phyloP scores from a whole-genome alignment of 345 rosid genomes.

The Lumnitzera littorea region DNA sequence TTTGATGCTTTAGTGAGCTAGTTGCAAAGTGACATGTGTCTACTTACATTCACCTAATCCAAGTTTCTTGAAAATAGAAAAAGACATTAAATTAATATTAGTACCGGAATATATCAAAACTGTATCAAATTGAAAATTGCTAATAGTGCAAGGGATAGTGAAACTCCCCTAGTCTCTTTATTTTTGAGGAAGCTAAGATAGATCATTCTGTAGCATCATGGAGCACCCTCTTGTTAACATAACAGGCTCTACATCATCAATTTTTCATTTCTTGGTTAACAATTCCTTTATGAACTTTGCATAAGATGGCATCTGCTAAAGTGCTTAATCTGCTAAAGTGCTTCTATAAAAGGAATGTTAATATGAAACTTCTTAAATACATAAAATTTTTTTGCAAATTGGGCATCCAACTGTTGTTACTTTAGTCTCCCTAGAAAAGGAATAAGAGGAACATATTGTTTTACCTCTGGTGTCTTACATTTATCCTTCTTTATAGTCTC shows the following conservation, averaged over 20 bases:
- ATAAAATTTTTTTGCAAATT: background rate
- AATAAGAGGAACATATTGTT: background rate
- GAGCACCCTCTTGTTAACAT: background rate
- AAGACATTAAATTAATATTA: background rate
- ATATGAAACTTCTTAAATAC: background rate
- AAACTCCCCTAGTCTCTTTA: background rate
- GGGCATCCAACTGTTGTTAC: background rate
- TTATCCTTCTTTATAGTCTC: background rate
- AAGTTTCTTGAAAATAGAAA: background rate
- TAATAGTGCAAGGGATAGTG: background rate
- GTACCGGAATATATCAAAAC: background rate
- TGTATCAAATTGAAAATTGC: background rate
- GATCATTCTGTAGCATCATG: background rate
- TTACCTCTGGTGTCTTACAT: background rate
- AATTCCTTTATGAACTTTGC: background rate
- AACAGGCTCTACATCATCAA: background rate
- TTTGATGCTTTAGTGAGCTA: background rate
- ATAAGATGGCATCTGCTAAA: background rate
- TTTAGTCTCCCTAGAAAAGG: background rate
- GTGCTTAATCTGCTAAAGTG: background rate
- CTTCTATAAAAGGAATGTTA: background rate
- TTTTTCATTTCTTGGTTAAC: background rate
- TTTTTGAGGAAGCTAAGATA: background rate
- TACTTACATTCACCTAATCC: background rate
- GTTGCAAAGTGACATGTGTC: background rate